Evolutionary conservation across 768 basidiomycete genomes (phyloP), one percentile per base, ranked within the genome.

Genomic region (Mycena filopes): DNA sequence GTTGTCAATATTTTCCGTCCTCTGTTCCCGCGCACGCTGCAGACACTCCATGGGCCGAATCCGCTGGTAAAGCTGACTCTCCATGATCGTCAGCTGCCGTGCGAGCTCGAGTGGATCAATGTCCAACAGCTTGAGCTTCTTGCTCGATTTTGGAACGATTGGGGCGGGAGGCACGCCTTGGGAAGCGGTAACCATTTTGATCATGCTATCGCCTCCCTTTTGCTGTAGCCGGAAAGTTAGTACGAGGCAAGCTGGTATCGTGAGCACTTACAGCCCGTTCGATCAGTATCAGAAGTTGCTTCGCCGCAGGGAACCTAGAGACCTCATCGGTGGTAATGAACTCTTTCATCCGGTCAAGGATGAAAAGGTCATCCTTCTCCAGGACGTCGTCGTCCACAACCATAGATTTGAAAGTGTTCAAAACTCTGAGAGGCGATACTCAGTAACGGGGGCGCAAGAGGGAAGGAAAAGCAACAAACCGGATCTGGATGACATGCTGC

Each of bases 31-130:
- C 10, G 92, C 93, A 71, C 87, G 90, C 78, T 90, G 89, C 21
- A 99, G 80, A 80, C 95, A 98, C 76, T 99, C 97, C 79, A 91
- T 90, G 0, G 94, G 91, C 38, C 89, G 88, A 70, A 99, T 97
- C 75, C 87, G 89, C 77, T 92, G 90, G 79, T 95, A 99, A 43
- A 96, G 79, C 49, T 85, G 82, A 68, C 91, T 92, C 77, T 99
- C 97, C 81, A 96, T 84, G 63, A 98, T 89, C 1, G 97, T 98
- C 65, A 99, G 79, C 75, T 99, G 97, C 29, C 97, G 86, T 0
- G 96, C 97, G 20, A 99, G 77, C 77, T 99, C 97, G 60, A 95
- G 77, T 1, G 96, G 84, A 69, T 97, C 93, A 51, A 99, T 86
- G 72, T 99, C 97, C 23, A 88, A 78, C 13, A 99, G 80, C 67